Evolutionary conservation across 257 asterid genomes (phyloP).

Genomic region (Solanum piurae): DNA sequence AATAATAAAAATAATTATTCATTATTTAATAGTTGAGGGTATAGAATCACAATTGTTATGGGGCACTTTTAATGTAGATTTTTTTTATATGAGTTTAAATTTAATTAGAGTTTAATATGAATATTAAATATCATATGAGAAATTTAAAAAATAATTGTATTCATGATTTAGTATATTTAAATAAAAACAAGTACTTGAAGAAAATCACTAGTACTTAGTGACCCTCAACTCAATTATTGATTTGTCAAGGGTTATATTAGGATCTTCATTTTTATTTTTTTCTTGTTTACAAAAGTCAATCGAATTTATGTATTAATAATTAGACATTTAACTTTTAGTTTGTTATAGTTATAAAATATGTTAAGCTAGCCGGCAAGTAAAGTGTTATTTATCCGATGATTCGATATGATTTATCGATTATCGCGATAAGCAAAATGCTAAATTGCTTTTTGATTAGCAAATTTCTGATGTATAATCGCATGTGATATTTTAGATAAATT

Average conservation of each 20-base stretch:
- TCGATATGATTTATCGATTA: not conserved
- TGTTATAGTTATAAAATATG: not conserved
- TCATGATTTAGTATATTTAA: not conserved
- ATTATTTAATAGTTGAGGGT: not conserved
- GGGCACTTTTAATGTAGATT: not conserved
- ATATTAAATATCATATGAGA: not conserved
- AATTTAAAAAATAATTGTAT: not conserved
- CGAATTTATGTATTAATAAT: not conserved
- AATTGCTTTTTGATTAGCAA: not conserved
- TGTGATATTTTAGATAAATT: not conserved
- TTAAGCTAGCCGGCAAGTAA: not conserved
- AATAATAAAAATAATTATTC: not conserved
- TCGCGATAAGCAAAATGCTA: rapidly evolving
- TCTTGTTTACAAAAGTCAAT: not conserved
- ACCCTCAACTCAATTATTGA: not conserved
- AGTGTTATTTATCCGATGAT: not conserved
- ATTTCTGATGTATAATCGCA: not conserved
- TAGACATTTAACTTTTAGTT: not conserved
- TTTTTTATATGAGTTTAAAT: not conserved
- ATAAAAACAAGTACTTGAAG: not conserved
- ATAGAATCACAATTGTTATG: not conserved
- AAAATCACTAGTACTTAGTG: not conserved
- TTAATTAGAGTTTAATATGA: rapidly evolving
- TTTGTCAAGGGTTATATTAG: not conserved
- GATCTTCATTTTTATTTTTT: not conserved